Conservation (phyloP, 371 early-diverging fungal species). For the Haplosporangium sp. region DNA sequence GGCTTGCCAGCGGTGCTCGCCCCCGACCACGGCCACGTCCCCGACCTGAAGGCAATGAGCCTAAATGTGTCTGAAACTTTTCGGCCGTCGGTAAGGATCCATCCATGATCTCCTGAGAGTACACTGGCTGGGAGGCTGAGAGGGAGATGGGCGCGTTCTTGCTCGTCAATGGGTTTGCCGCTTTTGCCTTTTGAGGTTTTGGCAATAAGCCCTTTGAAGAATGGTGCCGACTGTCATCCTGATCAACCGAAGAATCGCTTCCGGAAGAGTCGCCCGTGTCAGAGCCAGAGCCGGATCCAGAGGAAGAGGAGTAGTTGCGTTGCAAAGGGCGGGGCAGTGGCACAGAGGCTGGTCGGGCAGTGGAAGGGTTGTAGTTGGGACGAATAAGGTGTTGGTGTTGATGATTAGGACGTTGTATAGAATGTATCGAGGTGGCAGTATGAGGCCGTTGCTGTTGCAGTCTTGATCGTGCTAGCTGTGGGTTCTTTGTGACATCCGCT, state of each 20-base stretch:
- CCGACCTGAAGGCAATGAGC: slow-evolving; percentile 13
- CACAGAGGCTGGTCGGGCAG: too few species aligned
- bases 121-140: slow-evolving; percentile 43
- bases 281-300: too few species aligned
- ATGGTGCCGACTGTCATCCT: too few species aligned
- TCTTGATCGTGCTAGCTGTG: slow-evolving; percentile 13
- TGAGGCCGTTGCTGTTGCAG: slow-evolving; percentile 7
- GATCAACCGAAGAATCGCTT: too few species aligned
- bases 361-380: background rate
- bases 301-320: too few species aligned
- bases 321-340: too few species aligned
- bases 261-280: too few species aligned
- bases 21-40: slow-evolving; percentile 40
- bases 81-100: slow-evolving; percentile 27
- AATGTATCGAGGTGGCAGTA: background rate
- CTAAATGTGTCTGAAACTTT: background rate
- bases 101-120: slow-evolving; percentile 44
- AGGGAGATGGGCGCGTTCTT: slow-evolving; percentile 45
- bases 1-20: slow-evolving; percentile 28
- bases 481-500: slow-evolving; percentile 6
- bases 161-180: background rate
- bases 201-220: background rate
- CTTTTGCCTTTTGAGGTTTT: slow-evolving; percentile 4
- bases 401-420: background rate
- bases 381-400: background rate